Evolutionary conservation across 257 asterid species (phyloP).

Genomic region (Paraleonurus japonicus): DNA sequence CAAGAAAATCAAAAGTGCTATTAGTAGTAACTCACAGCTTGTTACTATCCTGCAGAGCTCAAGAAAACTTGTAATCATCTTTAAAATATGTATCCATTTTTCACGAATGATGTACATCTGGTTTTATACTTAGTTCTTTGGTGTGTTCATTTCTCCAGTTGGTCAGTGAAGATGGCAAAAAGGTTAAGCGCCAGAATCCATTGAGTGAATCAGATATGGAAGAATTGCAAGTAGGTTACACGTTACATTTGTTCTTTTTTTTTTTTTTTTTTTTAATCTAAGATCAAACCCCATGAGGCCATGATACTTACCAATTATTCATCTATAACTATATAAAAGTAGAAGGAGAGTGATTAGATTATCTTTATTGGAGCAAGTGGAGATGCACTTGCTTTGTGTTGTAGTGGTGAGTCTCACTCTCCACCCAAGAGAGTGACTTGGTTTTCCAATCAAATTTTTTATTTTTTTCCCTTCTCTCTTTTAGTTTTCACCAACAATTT

Average conservation of each 20-base stretch:
- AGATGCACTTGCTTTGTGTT: too few species aligned
- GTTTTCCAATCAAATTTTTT: too few species aligned
- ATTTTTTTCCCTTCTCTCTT: too few species aligned
- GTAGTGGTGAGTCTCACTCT: too few species aligned
- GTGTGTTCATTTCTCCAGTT: slow-evolving; percentile 40
- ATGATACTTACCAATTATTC: neutral
- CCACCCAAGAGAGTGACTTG: too few species aligned
- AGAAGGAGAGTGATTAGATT: too few species aligned
- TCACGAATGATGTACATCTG: neutral
- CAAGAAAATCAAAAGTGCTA: slow-evolving; percentile 71
- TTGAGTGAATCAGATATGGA: slow-evolving; percentile 76
- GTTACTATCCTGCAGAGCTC: slow-evolving; percentile 65
- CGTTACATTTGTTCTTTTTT: neutral
- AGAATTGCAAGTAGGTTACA: slow-evolving; percentile 70
- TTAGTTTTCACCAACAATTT: too few species aligned
- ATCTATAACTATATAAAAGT: neutral
- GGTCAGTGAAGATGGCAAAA: slow-evolving; percentile 86
- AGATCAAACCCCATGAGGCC: neutral
- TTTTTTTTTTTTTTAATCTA: too few species aligned
- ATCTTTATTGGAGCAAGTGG: too few species aligned
- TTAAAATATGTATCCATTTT: neutral
- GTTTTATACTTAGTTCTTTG: slow-evolving; percentile 7
- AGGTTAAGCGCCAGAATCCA: slow-evolving; percentile 64
- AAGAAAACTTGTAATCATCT: slow-evolving; percentile 58
- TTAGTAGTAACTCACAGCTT: slow-evolving; percentile 56